Evolutionary conservation across 1,284 basidiomycete genomes (phyloP), one percentile per base, ranked within the genome.

Genomic region (Tilletia indica): DNA sequence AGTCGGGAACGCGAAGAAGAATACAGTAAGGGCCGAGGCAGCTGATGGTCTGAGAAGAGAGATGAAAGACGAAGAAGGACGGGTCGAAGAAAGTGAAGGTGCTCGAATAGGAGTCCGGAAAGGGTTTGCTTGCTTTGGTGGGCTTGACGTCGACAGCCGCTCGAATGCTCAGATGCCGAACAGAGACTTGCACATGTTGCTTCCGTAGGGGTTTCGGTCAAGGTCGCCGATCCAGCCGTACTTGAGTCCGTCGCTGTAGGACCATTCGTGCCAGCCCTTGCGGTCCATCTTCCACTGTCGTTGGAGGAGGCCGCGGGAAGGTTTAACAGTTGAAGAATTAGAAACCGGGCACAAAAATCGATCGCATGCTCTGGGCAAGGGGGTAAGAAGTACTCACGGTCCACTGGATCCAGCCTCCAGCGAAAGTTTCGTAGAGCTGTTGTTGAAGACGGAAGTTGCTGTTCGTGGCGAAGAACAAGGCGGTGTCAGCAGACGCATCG

Each of bases 231-330:
- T 82, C 78, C 79, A 82, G 42, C 81, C 82, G 56, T 80, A 73
- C 71, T 78, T 74, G 9, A 84, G 72, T 38, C 83, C 80, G 64
- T 79, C 77, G 70, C 80, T 72, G 76, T 83, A 84, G 66, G 78
- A 78, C 80, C 83, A 85, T 14, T 64, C 61, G 36, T 38, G 19
- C 61, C 61, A 64, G 8, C 61, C 36, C 36, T 38, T 21, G 3
- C 19, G 31, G 36, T 64, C 61, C 61, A 64, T 64, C 61, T 64
- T 64, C 61, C 61, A 64, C 61, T 58, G 56, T 58, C 25, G 25
- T 31, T 31, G 25, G 25, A 31, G 25, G 25, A 31, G 25, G 19
- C 51, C 11, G 48, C 48, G 48, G 2, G 48, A 31, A 31, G 25
- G 25, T 31, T 31, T 31, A 31, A 31, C 25, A 31, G 25, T 31